Base-by-base conservation (phyloP, 768 basidiomycete species). In the Suillus luteus region DNA sequence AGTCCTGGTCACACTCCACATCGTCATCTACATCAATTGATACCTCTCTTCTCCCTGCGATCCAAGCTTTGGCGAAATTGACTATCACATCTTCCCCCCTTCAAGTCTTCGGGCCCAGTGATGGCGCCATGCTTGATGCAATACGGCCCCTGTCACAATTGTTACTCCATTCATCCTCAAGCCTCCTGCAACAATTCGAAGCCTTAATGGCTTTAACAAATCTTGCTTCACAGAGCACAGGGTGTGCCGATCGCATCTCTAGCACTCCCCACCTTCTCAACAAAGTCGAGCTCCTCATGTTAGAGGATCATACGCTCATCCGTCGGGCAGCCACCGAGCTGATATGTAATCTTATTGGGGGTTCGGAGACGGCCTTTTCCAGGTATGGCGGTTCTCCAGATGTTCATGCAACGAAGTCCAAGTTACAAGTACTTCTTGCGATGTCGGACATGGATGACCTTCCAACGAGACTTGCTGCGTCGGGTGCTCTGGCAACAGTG, bases 201-300 rank as follows among this genome's bases (percentile, higher is more conserved):
- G 87, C 88, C 4, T 81, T 96, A 69, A 98, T 99, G 96, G 96
- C 95, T 1, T 81, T 99, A 60, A 99, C 97, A 9, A 99, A 99
- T 73, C 78, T 99, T 49, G 89, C 96, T 0, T 95, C 95, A 19
- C 83, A 92, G 59, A 85, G 84, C 57, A 78, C 86, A 0, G 83
- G 86, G 37, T 74, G 88, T 10, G 87, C 92, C 3, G 79, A 84
- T 22, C 85, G 89, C 54, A 85, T 97, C 55, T 88, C 87, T 1
- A 79, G 80, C 52, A 79, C 82, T 0, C 82, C 86, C 10, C 86
- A 85, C 2, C 73, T 93, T 37, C 69, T 91, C 61, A 80, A 82
- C 75, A 86, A 84, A 65, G 81, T 89, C 7, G 93, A 95, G 69
- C 78, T 89, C 15, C 72, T 94, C 17, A 81, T 95, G 66, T 78